These are phyloP conservation scores for Cyberlindnera americana DNA, from an alignment of 805 yeast species.

Conservation along the genomic window DNA sequence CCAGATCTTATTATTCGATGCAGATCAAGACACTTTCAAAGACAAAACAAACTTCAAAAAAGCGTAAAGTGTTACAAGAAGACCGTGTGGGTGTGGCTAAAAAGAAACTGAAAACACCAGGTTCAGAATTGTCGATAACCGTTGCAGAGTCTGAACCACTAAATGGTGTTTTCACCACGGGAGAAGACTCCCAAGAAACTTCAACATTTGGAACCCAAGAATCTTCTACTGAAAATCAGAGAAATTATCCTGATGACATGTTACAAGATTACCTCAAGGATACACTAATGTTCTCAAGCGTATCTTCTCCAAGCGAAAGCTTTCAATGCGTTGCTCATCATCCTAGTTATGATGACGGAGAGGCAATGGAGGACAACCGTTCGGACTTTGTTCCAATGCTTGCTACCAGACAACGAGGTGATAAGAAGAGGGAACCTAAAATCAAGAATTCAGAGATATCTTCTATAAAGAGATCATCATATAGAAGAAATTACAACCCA, in stretches of 20 bases:
- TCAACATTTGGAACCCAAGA: too few relatives aligned
- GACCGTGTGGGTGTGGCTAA: constrained; percentile 24
- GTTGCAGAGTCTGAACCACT: background rate
- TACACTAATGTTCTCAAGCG: background rate
- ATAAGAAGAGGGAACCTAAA: background rate
- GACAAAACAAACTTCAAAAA: background rate
- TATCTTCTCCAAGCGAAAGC: background rate
- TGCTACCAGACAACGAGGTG: constrained; percentile 7
- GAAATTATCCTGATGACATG: background rate
- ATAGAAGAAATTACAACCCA: too few relatives aligned
- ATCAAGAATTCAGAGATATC: background rate
- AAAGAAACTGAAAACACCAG: constrained; percentile 10
- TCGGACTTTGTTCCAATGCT: constrained; percentile 15
- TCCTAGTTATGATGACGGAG: constrained; percentile 2
- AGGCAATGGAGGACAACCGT: constrained; percentile 10
- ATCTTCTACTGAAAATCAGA: too few relatives aligned
- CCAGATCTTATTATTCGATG: constrained; percentile 23
- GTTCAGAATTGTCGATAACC: background rate
- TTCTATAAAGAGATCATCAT: too few relatives aligned
- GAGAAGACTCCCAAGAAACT: constrained; percentile 12
- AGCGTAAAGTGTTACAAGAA: constrained; percentile 4
- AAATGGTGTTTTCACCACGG: constrained; percentile 10
- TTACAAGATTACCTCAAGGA: background rate
- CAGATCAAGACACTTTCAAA: constrained; percentile 2
- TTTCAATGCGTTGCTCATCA: background rate